Base-by-base conservation (phyloP, 495 filamentous ascomycete species). In the Paragyromitra xinjiangensis region DNA sequence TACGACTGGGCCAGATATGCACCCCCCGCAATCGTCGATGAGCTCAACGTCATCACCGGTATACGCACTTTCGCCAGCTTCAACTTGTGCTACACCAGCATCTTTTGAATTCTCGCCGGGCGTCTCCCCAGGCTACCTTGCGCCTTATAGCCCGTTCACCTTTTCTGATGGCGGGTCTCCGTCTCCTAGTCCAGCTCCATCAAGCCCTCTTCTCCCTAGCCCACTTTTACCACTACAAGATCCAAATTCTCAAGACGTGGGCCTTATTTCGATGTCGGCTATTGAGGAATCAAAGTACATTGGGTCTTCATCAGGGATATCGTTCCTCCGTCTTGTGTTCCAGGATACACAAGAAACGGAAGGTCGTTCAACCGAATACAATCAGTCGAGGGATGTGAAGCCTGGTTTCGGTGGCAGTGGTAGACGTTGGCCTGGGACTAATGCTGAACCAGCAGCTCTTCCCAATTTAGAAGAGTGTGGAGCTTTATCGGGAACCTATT, bases 101-200 rank as follows among this genome's bases (percentile, higher is more conserved):
- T 82, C 81, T 11, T 82, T 82, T 50, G 81, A 82, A 5, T 82
- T 80, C 39, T 82, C 81, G 2, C 78, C 81, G 2, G 73, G 69
- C 9, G 66, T 73, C 40, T 82, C 81, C 3, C 81, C 81, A 22
- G 78, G 78, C 39, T 82, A 78, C 26, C 70, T 82, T 34, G 81
- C 65, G 29, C 75, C 79, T 11, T 73, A 69, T 55, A 82, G 81
- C 39, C 81, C 81, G 19, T 82, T 42, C 67, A 80, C 77, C 16
- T 82, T 82, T 63, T 82, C 81, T 5, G 81, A 82, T 0, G 76
- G 75, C 1, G 71, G 71, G 39, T 82, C 80, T 29, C 80, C 80
- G 11, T 62, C 81, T 39, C 73, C 81, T 24, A 81, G 81, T n/a
- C 77, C 81, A 45, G 81, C 56, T 3, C 78, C 78, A 2, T 77